Base-by-base conservation (phyloP, 2,329 filamentous ascomycete species). In the Epicoccum sorghinum region DNA sequence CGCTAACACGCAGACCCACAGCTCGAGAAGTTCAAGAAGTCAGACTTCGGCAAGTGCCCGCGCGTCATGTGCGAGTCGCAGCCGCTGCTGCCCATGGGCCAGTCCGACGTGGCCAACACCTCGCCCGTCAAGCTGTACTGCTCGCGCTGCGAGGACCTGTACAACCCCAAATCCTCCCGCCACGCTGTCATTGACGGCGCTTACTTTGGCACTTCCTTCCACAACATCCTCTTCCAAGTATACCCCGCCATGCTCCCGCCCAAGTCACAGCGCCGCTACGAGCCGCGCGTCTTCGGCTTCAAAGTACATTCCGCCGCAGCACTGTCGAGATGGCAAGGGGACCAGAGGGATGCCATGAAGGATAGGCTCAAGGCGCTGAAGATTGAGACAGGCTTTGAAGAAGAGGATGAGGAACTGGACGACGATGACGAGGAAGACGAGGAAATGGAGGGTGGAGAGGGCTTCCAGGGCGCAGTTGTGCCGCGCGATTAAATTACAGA, bases 21-120 rank as follows among this genome's bases (percentile, higher is more conserved):
- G 93, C 89, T 98, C 58, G 95, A 99, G 65, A 99, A 99, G 77
- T 99, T 96, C 78, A 99, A 99, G 73, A 96, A 96, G 74, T 90
- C 88, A 66, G 93, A 98, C 74, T 99, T 99, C 72, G 95, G 95
- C 64, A 98, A 97, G 81, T 99, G 95, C 73, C 95, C 95, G 5
- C 91, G 95, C 68, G 95, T 99, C 58, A 88, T 96, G 81, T 99
- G 95, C 79, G 88, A 96, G 69, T 90, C 89, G 9, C 93, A 99
- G 74, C 92, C 93, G 6, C 86, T 99, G 35, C 86, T 99, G 25
- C 95, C 95, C 40, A 96, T 97, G 86, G 95, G 95, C 60, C 89
- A 96, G 67, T 90, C 91, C 67, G 95, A 99, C 77, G 82, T 93
- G 3, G 86, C 95, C 59, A 92, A 92, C 77, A 81, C 88, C 65